Base-by-base conservation (phyloP, 768 basidiomycete species). In the Tricholoma flavovirens region DNA sequence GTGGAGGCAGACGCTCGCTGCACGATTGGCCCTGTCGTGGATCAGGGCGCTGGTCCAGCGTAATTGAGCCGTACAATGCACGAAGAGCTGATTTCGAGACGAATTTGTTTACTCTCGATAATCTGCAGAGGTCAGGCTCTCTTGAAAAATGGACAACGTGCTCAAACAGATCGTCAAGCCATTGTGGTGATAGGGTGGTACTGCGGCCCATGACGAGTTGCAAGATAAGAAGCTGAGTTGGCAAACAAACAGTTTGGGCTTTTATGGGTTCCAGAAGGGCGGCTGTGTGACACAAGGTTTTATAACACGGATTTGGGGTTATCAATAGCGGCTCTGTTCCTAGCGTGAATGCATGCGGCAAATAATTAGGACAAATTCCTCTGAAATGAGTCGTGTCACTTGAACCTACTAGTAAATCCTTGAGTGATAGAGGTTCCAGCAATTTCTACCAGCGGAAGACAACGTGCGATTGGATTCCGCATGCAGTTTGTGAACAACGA, bases 51-150 rank as follows among this genome's bases (percentile, higher is more conserved):
- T 17, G 24, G 22, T 54, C 54, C 17, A 54, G 45, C 11, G 42
- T 46, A 17, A 54, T 54, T 24, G 54, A 48, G 26, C 45, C 12
- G 32, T 54, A 54, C 4, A 54, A 30, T 8, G 33, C 22, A n/a
- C 42, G 36, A 22, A 24, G n/a, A 7, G 54, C 54, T 17, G 33
- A 6, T 8, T 3, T 15, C 5, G 54, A 54, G 29, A 54, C 17
- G 4, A 19, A 24, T 35, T 48, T 48, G 29, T 48, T 29, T 17
- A 22, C 26, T 48, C 46, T 48, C 26, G 46, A 48, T 3, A 48
- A 26, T 3, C n/a, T 48, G 26, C 46, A 48, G 29, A 48, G 46
- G 26, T 48, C 46, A 2, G 1, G 26, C 46, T 48, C 14, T n/a
- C 15, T n/a, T 4, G 46, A 48, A 48, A 48, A 48, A 7, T 17